Conservation (phyloP, 257 asterid species). For the Ehretia macrophylla region DNA sequence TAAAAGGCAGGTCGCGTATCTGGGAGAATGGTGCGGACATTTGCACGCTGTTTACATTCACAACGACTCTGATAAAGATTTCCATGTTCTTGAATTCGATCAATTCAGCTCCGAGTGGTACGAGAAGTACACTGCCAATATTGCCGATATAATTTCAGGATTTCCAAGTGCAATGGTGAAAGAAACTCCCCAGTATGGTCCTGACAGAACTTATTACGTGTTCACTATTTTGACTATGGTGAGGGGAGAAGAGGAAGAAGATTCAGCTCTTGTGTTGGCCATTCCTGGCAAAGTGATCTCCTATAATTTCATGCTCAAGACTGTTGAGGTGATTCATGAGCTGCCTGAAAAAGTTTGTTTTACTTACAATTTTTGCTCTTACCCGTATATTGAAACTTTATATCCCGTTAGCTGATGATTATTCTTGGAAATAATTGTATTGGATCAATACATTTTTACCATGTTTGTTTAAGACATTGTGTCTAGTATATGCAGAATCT, state of each 20-base stretch:
- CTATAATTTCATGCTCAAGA: constrained; percentile 7
- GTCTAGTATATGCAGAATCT: too few species aligned
- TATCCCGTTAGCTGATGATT: not conserved
- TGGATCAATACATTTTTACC: too few species aligned
- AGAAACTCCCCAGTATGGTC: not conserved
- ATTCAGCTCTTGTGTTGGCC: constrained; percentile 5
- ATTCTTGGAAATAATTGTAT: too few species aligned
- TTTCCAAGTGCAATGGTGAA: not conserved
- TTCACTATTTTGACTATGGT: constrained; percentile 7
- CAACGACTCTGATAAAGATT: not conserved
- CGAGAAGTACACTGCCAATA: constrained; percentile 7
- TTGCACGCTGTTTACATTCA: constrained; percentile 3
- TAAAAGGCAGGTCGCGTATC: not conserved
- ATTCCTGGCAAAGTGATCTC: constrained; percentile 9
- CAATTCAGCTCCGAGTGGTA: constrained; percentile 4
- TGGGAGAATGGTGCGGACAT: constrained; percentile 13
- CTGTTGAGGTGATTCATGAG: not conserved
- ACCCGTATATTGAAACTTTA: not conserved
- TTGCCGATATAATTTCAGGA: not conserved
- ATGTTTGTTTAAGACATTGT: too few species aligned
- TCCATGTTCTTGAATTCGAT: constrained; percentile 8
- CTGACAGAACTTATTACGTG: not conserved
- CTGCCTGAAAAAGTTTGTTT: not conserved
- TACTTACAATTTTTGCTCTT: not conserved
- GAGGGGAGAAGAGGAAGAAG: constrained; percentile 8